A percentile compares a stretch with the other conserved stretches of the same genome.
These are phyloP conservation scores for Cocos nucifera DNA, from an alignment of 176 grass and related monocot genomes.

Conservation along the genomic window DNA sequence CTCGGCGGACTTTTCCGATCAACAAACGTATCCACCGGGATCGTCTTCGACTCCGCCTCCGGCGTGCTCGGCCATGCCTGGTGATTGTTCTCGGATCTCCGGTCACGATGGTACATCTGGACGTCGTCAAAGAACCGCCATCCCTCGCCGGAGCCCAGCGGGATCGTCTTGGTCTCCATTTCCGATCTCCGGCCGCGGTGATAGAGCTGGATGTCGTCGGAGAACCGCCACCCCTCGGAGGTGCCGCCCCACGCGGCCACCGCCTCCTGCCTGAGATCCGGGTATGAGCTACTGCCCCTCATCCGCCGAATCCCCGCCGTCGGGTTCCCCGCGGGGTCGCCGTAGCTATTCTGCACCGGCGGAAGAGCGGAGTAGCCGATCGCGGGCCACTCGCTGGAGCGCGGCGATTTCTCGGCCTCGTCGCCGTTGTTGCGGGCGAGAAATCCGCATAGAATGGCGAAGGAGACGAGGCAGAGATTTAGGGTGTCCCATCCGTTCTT, in stretches of 20 bases:
- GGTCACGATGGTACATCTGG: neutral
- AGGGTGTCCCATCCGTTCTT: conserved; percentile 77
- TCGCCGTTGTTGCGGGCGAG: conserved; percentile 32
- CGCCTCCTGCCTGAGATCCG: conserved; percentile 52
- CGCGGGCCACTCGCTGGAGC: conserved; percentile 13
- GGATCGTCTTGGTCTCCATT: too few species aligned
- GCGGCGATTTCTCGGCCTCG: neutral
- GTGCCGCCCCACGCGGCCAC: conserved; percentile 36
- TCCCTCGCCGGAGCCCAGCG: too few species aligned
- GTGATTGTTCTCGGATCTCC: too few species aligned
- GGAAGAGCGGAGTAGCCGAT: conserved; percentile 14
- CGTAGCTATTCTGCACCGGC: conserved; percentile 1
- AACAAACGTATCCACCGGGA: conserved; percentile 56
- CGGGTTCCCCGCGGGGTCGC: neutral
- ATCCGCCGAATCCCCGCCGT: conserved; percentile 46
- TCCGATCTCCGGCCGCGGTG: conserved; percentile 26
- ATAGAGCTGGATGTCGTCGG: conserved; percentile 65
- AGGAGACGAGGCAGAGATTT: conserved; percentile 68
- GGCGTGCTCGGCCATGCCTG: too few species aligned
- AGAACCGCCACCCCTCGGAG: conserved; percentile 39
- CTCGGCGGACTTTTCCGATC: conserved; percentile 13
- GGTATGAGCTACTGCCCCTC: conserved; percentile 84
- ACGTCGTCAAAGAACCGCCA: neutral
- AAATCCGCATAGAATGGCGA: conserved; percentile 77
- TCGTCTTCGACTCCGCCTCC: conserved; percentile 27